These are phyloP conservation scores for Trametes sp. DNA, from an alignment of 1,284 basidiomycete genomes.

Conservation along the genomic window DNA sequence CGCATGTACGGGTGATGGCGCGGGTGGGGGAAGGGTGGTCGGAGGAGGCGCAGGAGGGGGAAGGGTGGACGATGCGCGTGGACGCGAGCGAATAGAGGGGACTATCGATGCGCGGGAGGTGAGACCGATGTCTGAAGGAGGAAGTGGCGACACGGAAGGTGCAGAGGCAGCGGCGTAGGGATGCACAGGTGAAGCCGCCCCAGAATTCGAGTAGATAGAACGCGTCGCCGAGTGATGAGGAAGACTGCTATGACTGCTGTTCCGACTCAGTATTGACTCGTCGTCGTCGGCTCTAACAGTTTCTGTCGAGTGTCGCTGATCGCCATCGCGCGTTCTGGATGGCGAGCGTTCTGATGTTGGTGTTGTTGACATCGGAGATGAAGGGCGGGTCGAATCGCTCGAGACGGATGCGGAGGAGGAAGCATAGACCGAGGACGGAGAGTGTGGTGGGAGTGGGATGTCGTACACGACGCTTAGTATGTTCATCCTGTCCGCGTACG, in stretches of 20 bases:
- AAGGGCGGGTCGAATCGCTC: slow-evolving; percentile 59
- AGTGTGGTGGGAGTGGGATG: slow-evolving; percentile 75
- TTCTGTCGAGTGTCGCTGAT: slow-evolving; percentile 40
- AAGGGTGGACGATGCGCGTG: slow-evolving; percentile 64
- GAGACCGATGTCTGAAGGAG: slow-evolving; percentile 22
- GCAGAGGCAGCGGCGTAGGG: slow-evolving; percentile 39
- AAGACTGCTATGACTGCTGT: slow-evolving; percentile 36
- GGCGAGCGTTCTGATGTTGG: slow-evolving; percentile 57
- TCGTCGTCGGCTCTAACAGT: slow-evolving; percentile 39
- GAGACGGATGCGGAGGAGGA: slow-evolving; percentile 54
- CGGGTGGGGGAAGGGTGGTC: slow-evolving; percentile 64
- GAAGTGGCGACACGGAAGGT: slow-evolving; percentile 24
- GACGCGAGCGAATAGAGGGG: slow-evolving; percentile 45
- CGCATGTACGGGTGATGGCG: slow-evolving; percentile 50
- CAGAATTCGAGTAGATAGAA: slow-evolving; percentile 24
- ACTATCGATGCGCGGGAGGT: slow-evolving; percentile 32
- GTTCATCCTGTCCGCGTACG: slow-evolving; percentile 88
- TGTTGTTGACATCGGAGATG: slow-evolving; percentile 59
- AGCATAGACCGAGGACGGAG: slow-evolving; percentile 60
- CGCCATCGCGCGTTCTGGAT: slow-evolving; percentile 41
- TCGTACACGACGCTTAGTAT: slow-evolving; percentile 86
- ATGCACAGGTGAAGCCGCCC: slow-evolving; percentile 35
- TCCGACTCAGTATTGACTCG: slow-evolving; percentile 42
- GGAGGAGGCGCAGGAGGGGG: slow-evolving; percentile 75
- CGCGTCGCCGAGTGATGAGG: slow-evolving; percentile 24